A percentile compares a stretch with the other conserved stretches of the same genome.
phyloP scores from a whole-genome alignment of 2,329 filamentous ascomycete genomes.

The Ophiostoma populinum region DNA sequence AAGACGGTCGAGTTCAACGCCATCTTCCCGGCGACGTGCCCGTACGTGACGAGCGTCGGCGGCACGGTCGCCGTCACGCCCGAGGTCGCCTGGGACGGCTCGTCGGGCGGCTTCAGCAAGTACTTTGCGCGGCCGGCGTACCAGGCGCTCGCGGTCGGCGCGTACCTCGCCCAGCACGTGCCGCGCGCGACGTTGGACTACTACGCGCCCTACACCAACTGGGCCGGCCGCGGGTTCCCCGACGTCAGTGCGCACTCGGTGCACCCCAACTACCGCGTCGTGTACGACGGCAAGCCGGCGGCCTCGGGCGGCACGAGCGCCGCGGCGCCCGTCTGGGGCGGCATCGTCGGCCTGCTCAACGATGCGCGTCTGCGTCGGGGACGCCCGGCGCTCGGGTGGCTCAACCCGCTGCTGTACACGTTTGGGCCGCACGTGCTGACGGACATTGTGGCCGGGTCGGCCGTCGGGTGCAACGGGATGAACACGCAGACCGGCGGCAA shows the following conservation, averaged over 20 bases:
- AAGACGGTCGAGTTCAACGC: constrained; percentile 24
- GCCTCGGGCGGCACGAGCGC: constrained; percentile 27
- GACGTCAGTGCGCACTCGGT: constrained; percentile 15
- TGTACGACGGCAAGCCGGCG: constrained; percentile 16
- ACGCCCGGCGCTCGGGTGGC: constrained; percentile 35
- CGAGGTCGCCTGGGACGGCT: constrained; percentile 35
- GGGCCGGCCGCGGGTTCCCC: constrained; percentile 15
- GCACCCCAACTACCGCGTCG: constrained; percentile 15
- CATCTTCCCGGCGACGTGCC: constrained; percentile 25
- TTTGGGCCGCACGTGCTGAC: constrained; percentile 16
- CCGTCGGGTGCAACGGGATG: constrained; percentile 18
- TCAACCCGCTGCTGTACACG: constrained; percentile 44
- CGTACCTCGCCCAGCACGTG: constrained; percentile 21
- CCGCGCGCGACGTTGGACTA: constrained; percentile 23
- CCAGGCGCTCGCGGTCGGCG: constrained; percentile 27
- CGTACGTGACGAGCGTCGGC: constrained; percentile 46
- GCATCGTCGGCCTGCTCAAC: constrained; percentile 47
- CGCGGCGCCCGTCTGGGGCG: constrained; percentile 43
- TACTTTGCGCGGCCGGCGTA: constrained; percentile 26
- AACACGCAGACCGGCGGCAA: constrained; percentile 15
- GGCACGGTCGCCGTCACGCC: constrained; percentile 31
- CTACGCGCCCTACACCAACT: constrained; percentile 30
- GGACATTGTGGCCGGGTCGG: constrained; percentile 20
- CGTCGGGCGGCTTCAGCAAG: constrained; percentile 34
- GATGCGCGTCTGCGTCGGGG: constrained; percentile 39